Evolutionary conservation across 305 asterid species (phyloP).

Genomic region (Caryopteris hybrid): DNA sequence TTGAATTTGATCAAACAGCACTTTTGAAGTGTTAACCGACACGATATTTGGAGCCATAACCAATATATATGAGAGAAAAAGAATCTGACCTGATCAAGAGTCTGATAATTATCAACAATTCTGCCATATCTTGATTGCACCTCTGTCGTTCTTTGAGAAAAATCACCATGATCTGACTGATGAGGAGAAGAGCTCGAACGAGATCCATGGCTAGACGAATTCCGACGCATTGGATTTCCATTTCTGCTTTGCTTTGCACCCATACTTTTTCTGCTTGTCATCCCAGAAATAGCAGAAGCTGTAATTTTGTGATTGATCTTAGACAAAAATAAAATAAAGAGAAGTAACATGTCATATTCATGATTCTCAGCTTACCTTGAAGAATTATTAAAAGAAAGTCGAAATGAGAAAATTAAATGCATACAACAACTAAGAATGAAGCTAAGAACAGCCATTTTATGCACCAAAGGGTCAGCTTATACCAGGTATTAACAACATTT

Average conservation of each 20-base stretch:
- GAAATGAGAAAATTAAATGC: too few species aligned
- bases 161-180: neutral
- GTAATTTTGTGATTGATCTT: too few species aligned
- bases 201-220: conserved; percentile 9
- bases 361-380: too few species aligned
- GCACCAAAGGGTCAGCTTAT: conserved; percentile 6
- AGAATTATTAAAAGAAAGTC: too few species aligned
- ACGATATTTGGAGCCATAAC: neutral
- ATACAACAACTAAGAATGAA: too few species aligned
- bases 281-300: too few species aligned
- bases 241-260: conserved; percentile 28
- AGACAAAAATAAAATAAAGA: too few species aligned
- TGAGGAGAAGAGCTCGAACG: conserved; percentile 19
- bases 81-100: conserved; percentile 33
- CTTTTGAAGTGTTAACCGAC: neutral
- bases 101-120: conserved; percentile 31
- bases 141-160: conserved; percentile 12
- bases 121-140: conserved; percentile 7
- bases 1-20: too few species aligned
- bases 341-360: too few species aligned
- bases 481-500: neutral
- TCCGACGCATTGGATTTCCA: neutral
- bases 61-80: neutral
- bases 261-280: too few species aligned
- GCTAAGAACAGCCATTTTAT: too few species aligned